Evolutionary conservation across 805 yeast genomes (phyloP).

Genomic region (Candida mattraensis): DNA sequence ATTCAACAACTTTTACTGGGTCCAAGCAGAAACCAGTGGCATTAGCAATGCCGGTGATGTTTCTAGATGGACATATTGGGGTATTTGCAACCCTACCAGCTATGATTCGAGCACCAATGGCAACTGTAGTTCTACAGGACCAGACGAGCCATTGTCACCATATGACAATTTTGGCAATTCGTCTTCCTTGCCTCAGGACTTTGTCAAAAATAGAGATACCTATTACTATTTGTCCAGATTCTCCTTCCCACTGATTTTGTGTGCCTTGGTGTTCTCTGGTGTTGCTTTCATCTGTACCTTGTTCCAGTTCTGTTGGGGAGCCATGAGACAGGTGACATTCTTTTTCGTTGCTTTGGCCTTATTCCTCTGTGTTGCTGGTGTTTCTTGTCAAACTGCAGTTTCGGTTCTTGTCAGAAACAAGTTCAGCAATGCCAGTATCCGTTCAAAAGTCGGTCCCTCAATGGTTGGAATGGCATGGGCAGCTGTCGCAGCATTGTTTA

Average conservation of each 20-base stretch:
- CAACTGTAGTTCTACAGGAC: conserved; percentile 44
- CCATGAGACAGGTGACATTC: conserved; percentile 54
- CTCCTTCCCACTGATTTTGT: conserved; percentile 59
- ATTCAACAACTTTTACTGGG: conserved; percentile 66
- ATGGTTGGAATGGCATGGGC: conserved; percentile 72
- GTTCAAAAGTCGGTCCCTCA: conserved; percentile 54
- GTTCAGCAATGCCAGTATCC: conserved; percentile 49
- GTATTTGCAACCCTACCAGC: conserved; percentile 52
- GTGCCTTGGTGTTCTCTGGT: conserved; percentile 62
- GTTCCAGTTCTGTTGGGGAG: conserved; percentile 54
- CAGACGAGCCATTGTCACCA: conserved; percentile 76
- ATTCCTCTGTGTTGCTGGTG: conserved; percentile 59
- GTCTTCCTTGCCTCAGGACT: conserved; percentile 50
- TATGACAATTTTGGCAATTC: conserved; percentile 66
- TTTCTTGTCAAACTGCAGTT: conserved; percentile 73
- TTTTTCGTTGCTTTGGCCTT: conserved; percentile 52
- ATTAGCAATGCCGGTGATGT: conserved; percentile 44
- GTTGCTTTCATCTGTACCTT: conserved; percentile 56
- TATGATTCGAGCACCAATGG: conserved; percentile 29
- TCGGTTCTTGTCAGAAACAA: conserved; percentile 72
- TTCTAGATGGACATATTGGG: conserved; percentile 87
- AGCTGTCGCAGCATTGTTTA: conserved; percentile 50
- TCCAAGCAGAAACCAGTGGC: conserved; percentile 62
- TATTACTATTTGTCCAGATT: conserved; percentile 67
- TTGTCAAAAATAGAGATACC: conserved; percentile 52